These are phyloP conservation scores for Kluyveromyces dobzhanskii DNA, from an alignment of 805 yeast genomes.

Conservation along the genomic window DNA sequence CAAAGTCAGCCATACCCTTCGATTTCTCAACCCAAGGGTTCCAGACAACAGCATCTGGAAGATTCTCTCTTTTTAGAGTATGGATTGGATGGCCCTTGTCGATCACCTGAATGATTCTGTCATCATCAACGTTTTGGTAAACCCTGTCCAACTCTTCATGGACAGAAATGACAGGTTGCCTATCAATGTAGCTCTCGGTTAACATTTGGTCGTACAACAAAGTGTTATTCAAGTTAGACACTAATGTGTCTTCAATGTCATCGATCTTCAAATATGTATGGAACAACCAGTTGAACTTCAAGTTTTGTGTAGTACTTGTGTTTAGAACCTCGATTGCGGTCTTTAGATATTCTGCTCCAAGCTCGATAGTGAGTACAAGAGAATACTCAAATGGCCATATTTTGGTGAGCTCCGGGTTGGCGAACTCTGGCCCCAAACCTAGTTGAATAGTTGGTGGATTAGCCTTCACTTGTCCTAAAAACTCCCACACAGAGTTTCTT, in stretches of 20 bases:
- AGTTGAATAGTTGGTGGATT: constrained; percentile 77
- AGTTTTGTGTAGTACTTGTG: constrained; percentile 42
- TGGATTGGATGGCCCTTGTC: constrained; percentile 64
- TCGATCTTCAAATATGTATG: constrained; percentile 76
- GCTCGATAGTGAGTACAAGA: constrained; percentile 56
- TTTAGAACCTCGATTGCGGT: constrained; percentile 74
- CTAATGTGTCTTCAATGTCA: constrained; percentile 71
- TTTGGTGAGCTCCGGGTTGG: constrained; percentile 60
- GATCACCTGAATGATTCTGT: constrained; percentile 56
- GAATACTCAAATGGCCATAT: constrained; percentile 62
- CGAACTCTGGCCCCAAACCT: constrained; percentile 81
- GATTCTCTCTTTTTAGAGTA: constrained; percentile 54
- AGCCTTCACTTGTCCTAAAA: constrained; percentile 72
- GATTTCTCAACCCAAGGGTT: constrained; percentile 91
- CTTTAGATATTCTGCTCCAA: constrained; percentile 48
- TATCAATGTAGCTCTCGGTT: constrained; percentile 53
- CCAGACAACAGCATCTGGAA: constrained; percentile 82
- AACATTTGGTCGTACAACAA: constrained; percentile 69
- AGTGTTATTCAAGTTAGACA: constrained; percentile 70
- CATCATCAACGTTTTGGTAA: constrained; percentile 52
- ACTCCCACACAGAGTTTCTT: constrained; percentile 85
- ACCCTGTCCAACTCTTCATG: constrained; percentile 80
- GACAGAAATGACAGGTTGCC: constrained; percentile 65
- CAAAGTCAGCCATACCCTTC: constrained; percentile 78
- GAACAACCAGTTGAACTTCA: constrained; percentile 90